Evolutionary conservation across 352 stramenopile genomes (phyloP), one percentile per base, ranked within the genome.

Genomic region (Phytophthora pluvialis): DNA sequence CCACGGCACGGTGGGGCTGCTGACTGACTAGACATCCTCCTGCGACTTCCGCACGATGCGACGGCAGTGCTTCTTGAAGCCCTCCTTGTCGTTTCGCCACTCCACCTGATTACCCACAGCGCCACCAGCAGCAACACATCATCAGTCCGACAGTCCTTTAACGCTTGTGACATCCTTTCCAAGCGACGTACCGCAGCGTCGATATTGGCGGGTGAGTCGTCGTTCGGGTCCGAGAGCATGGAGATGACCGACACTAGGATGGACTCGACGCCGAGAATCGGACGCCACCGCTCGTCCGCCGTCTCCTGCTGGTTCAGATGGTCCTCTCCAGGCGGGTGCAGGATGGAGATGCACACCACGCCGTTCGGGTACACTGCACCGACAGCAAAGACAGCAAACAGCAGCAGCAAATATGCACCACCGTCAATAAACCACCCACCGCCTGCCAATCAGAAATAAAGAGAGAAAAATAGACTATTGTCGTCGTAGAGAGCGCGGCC

Each of bases 191-290:
- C 96, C 31, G 98, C 98, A 18, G 98, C 98, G 76, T 99, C 98
- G 64, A 99, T 98, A 85, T 99, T 99, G n/a, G 98, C 98, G 2
- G 98, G 98, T 46, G 93, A 99, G 47, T 99, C 96, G 74, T 99
- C 97, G 81, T 99, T 99, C 25, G 98, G 98, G 84, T 99, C 98
- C 47, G 89, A 98, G 13, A 99, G 90, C 98, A 99, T 99, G 5
- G 95, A 99, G 75, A 99, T 99, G 28, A 99, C 94, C 43, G 89
- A 98, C 36, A 98, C 88, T 51, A 98, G 80, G 55, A 99, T 98
- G 54, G 92, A 86, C 73, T 99, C 95, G 45, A 98, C 96, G 53
- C 95, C 97, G 32, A 99, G 85, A 69, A 99, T 99, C 16, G 97
- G 97, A 62, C 97, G 88, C 97, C 98, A 99, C 76, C 97, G 89